A percentile compares a stretch with the other conserved stretches of the same genome.
These are phyloP conservation scores for Exophiala bonariae DNA, from an alignment of 2,329 filamentous ascomycete genomes.

Conservation along the genomic window DNA sequence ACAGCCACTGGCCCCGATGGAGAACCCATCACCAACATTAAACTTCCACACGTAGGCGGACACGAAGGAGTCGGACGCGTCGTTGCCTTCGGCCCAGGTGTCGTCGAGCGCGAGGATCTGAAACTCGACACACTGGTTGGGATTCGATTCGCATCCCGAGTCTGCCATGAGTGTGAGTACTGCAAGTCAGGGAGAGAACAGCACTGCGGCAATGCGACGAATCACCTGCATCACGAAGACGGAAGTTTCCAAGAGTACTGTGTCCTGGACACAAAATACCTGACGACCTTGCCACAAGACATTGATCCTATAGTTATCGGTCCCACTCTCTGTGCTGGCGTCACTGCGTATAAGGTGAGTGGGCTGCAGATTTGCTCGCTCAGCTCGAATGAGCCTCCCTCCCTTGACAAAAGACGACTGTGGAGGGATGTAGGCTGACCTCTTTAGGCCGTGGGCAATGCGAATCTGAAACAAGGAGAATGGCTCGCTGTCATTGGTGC, in stretches of 20 bases:
- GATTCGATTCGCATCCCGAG: constrained; percentile 43
- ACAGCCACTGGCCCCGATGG: constrained; percentile 40
- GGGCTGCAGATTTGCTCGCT: neutral
- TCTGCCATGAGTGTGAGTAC: constrained; percentile 46
- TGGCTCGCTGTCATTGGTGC: constrained; percentile 49
- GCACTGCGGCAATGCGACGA: constrained; percentile 43
- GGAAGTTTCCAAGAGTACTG: constrained; percentile 49
- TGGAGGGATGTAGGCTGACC: too few relatives aligned
- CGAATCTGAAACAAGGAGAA: constrained; percentile 40
- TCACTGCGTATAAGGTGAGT: constrained; percentile 45
- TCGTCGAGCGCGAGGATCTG: constrained; percentile 30
- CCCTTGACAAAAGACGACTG: too few relatives aligned
- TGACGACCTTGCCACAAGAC: constrained; percentile 45
- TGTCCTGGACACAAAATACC: constrained; percentile 44
- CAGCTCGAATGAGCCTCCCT: too few relatives aligned
- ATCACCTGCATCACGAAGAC: constrained; percentile 49
- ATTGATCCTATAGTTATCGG: constrained; percentile 42
- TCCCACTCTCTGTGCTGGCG: constrained; percentile 46
- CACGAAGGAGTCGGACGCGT: constrained; percentile 48
- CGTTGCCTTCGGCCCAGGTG: constrained; percentile 37
- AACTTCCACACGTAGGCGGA: constrained; percentile 47
- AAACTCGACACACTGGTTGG: constrained; percentile 43
- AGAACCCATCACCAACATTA: constrained; percentile 44
- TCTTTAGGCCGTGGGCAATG: constrained; percentile 42
- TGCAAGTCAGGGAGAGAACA: constrained; percentile 43